A percentile compares a stretch with the other conserved stretches of the same genome.
phyloP scores from a whole-genome alignment of 2,329 filamentous ascomycete species.

The Colletotrichum sp. region DNA sequence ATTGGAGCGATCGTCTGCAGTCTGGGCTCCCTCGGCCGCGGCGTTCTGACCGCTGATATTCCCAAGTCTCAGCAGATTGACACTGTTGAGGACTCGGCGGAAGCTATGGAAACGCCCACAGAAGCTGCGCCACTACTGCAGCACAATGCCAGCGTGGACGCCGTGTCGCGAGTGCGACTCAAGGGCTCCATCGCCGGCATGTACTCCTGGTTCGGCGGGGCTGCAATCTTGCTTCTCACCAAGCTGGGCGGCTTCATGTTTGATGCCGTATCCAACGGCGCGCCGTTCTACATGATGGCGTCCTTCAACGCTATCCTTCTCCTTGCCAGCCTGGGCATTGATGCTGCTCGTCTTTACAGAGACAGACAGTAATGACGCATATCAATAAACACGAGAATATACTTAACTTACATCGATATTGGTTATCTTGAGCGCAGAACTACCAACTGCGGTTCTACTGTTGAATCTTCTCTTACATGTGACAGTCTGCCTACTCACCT shows the following conservation, averaged over 20 bases:
- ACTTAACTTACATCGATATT: not conserved
- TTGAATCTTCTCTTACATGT: not conserved
- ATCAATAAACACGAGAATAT: not conserved
- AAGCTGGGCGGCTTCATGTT: conserved; percentile 90
- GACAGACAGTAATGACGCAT: conserved; percentile 3
- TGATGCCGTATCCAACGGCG: conserved; percentile 73
- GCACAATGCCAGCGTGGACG: conserved; percentile 26
- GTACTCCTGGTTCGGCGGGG: conserved; percentile 89
- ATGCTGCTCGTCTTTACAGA: conserved; percentile 46
- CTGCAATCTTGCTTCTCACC: conserved; percentile 87
- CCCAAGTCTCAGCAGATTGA: conserved; percentile 32
- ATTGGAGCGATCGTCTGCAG: conserved; percentile 97
- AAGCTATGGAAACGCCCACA: conserved; percentile 37
- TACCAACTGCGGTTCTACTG: not conserved
- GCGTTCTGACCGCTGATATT: conserved; percentile 67
- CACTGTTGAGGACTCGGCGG: conserved; percentile 24
- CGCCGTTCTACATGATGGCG: conserved; percentile 95
- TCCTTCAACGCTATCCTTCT: conserved; percentile 81
- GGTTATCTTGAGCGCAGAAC: not conserved
- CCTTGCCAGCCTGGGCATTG: conserved; percentile 56
- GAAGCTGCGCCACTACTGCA: conserved; percentile 48
- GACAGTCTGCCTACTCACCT: not conserved
- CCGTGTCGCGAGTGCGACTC: conserved; percentile 61
- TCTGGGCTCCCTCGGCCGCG: conserved; percentile 83
- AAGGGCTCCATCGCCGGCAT: conserved; percentile 96